phyloP scores from a whole-genome alignment of 176 grass and related monocot genomes.

The Carex pumila region DNA sequence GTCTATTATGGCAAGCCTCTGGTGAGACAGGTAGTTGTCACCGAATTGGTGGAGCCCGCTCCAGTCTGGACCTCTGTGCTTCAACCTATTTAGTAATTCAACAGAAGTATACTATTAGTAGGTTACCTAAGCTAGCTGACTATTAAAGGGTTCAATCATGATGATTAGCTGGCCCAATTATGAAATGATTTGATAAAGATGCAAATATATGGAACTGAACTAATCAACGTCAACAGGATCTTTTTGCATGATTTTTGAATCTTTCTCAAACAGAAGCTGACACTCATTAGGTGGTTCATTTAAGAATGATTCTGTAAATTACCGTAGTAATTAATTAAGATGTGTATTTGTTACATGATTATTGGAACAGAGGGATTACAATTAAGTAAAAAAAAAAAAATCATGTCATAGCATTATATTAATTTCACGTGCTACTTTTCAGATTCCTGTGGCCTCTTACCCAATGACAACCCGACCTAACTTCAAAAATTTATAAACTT shows the following conservation, averaged over 20 bases:
- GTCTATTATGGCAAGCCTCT: conserved; percentile 82
- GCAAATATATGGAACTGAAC: not conserved
- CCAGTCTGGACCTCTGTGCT: conserved; percentile 91
- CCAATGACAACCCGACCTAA: not conserved
- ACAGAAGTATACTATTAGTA: not conserved
- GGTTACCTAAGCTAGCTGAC: not conserved
- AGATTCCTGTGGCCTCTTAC: not conserved
- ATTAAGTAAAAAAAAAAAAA: not conserved
- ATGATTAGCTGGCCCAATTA: not conserved
- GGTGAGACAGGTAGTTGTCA: conserved; percentile 77
- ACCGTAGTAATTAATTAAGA: not conserved
- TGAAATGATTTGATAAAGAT: not conserved
- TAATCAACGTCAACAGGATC: not conserved
- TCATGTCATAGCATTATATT: not conserved
- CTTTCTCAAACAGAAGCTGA: not conserved
- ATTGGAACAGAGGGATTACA: conserved; percentile 6
- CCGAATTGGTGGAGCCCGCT: conserved; percentile 75
- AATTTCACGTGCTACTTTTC: not conserved
- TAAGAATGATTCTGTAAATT: not conserved
- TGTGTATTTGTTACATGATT: not conserved
- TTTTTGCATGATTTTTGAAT: not conserved
- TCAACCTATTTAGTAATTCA: conserved; percentile 43
- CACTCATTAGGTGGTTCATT: not conserved
- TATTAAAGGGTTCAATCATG: not conserved
- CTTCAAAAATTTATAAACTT: not conserved